Evolutionary conservation across 2,329 filamentous ascomycete genomes (phyloP).

Genomic region (Sclerotiophoma versabilis): DNA sequence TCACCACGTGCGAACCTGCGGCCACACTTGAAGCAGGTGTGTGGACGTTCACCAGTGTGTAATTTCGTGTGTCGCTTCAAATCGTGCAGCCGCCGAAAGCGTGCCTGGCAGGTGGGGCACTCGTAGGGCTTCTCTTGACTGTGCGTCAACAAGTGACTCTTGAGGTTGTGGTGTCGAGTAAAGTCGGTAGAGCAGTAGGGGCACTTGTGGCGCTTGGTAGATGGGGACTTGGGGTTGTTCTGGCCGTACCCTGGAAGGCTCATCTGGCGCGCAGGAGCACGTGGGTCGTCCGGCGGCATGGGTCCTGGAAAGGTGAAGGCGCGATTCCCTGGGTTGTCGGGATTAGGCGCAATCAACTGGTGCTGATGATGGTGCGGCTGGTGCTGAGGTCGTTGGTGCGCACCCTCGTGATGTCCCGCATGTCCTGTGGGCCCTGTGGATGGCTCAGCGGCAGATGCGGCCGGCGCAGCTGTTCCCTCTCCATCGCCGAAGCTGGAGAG

Average conservation of each 20-base stretch:
- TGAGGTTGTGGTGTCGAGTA: conserved; percentile 95
- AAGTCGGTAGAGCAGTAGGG: conserved; percentile 97
- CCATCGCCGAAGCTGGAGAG: conserved; percentile 61
- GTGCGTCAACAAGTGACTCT: conserved; percentile 95
- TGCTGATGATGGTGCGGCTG: conserved; percentile 42
- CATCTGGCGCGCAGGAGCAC: conserved; percentile 63
- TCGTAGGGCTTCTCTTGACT: conserved; percentile 98
- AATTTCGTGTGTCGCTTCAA: conserved; percentile 95
- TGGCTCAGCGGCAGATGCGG: conserved; percentile 59
- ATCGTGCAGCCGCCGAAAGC: conserved; percentile 92
- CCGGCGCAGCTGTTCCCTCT: conserved; percentile 56
- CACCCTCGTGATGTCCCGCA: conserved; percentile 42
- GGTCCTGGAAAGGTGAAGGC: conserved; percentile 71
- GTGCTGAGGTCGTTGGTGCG: conserved; percentile 44
- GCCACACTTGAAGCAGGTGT: conserved; percentile 93
- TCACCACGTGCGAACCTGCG: conserved; percentile 95
- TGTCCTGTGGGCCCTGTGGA: conserved; percentile 56
- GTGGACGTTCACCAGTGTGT: conserved; percentile 93
- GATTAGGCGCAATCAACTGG: conserved; percentile 46
- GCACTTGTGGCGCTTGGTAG: conserved; percentile 91
- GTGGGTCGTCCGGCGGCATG: conserved; percentile 57
- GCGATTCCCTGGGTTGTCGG: conserved; percentile 56
- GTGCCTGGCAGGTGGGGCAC: conserved; percentile 89
- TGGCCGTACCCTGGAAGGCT: conserved; percentile 65
- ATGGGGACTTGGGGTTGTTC: conserved; percentile 71